Evolutionary conservation across 1,284 basidiomycete species (phyloP).

Genomic region (Inonotus obliquus): DNA sequence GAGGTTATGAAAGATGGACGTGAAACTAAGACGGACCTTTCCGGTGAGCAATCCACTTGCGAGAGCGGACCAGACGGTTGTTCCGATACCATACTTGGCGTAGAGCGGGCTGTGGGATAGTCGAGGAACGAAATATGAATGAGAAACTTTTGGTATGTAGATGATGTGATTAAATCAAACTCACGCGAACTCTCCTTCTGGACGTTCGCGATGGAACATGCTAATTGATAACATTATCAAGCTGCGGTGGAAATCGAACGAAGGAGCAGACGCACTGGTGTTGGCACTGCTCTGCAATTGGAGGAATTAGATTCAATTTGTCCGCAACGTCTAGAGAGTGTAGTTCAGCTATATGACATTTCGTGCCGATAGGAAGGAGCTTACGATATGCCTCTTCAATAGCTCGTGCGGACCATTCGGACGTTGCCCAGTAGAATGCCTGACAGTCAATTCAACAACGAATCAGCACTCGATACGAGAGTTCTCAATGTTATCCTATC

Average conservation of each 20-base stretch:
- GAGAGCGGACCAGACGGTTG: slow-evolving; percentile 74
- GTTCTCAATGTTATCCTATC: too few relatives aligned
- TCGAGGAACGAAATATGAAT: not conserved
- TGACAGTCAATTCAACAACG: slow-evolving; percentile 21
- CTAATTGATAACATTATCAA: slow-evolving; percentile 29
- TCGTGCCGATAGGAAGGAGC: slow-evolving; percentile 23
- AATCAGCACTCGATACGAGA: not conserved
- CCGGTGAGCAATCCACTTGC: slow-evolving; percentile 69
- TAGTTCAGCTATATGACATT: not conserved
- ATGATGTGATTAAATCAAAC: slow-evolving; percentile 20
- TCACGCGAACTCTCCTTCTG: slow-evolving; percentile 77
- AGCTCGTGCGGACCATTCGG: slow-evolving; percentile 74
- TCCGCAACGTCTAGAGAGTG: slow-evolving; percentile 53
- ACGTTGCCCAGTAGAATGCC: slow-evolving; percentile 74
- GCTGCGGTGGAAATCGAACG: not conserved
- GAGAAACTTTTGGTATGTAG: slow-evolving; percentile 1
- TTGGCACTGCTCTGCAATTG: slow-evolving; percentile 78
- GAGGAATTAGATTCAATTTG: slow-evolving; percentile 65
- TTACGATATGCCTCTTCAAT: slow-evolving; percentile 69
- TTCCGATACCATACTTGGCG: slow-evolving; percentile 56
- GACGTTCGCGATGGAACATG: slow-evolving; percentile 69
- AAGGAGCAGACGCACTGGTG: slow-evolving; percentile 42
- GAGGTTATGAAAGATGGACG: not conserved
- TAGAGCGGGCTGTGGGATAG: slow-evolving; percentile 43
- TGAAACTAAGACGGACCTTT: slow-evolving; percentile 55